Base-by-base conservation (phyloP, 1,284 basidiomycete species). In the Gomphus bonarii region DNA sequence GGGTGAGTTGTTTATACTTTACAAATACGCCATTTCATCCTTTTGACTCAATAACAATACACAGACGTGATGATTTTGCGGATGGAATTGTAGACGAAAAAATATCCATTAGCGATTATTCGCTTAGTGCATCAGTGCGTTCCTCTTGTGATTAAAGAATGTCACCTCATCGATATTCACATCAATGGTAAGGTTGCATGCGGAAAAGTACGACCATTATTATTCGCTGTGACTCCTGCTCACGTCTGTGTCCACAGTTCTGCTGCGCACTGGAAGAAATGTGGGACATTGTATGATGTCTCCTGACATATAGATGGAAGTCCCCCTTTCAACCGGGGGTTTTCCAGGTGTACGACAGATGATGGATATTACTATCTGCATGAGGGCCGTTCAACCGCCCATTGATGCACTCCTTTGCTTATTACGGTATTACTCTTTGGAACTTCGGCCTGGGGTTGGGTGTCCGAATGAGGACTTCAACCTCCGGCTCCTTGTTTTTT, bases 71-170 rank as follows among this genome's bases (percentile, higher is more conserved):
- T 66, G 92, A 95, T 73, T 99, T 99, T 75, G 95, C 97, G 11
- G 97, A 99, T 71, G 89, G 80, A n/a, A 72, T 91, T 62, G 91
- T 97, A 0, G 95, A 99, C 68, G 89, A 97, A 72, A 99, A 99
- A 75, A 95, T 99, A 66, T 84, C 90, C 61, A 94, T 99, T 71
- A 94, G 90, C 65, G 88, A 97, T 65, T 99, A 97, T 71, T 83
- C 90, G 6, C 74, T 99, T 50, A 95, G 92, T 65, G 95, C 97
- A 20, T 91, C 88, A 40, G 91, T 92, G 63, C 59, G 83, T 70
- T 22, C 25, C 31, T 31, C 10, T 12, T 61, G 1, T 44, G 38
- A 5, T 33, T 16, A 40, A 16, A 40, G 12, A 11, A 12, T 7
- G 9, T 10, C 44, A 6, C 8, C 50, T 38, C 36, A 5, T 50